phyloP scores from a whole-genome alignment of 306 rosid genomes.

The Lupinus albus region DNA sequence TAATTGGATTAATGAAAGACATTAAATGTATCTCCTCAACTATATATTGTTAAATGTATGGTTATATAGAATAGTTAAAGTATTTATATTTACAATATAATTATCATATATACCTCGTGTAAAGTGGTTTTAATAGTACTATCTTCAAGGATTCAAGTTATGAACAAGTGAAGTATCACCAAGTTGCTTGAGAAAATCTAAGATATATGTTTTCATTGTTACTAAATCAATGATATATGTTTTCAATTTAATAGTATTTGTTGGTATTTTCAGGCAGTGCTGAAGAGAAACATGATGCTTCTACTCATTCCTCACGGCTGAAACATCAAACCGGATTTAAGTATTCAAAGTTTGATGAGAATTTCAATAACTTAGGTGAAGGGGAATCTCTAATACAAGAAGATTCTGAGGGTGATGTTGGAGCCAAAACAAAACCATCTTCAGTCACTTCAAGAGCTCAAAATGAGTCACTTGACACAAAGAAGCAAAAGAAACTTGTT shows the following conservation, averaged over 20 bases:
- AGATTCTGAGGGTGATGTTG: conserved; percentile 16
- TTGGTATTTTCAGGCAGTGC: conserved; percentile 38
- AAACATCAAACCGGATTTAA: conserved; percentile 42
- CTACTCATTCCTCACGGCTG: conserved; percentile 23
- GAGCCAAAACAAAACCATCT: conserved; percentile 18
- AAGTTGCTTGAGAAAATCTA: not conserved
- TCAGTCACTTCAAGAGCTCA: conserved; percentile 18
- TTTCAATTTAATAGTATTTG: not conserved
- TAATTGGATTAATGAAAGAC: conserved; percentile 1
- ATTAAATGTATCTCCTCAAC: not conserved
- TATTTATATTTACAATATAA: not conserved
- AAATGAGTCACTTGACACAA: conserved; percentile 20
- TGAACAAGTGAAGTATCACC: not conserved
- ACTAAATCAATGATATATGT: too few relatives aligned
- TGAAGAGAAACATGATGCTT: conserved; percentile 21
- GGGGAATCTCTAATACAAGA: conserved; percentile 8
- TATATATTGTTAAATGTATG: not conserved
- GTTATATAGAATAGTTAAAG: not conserved
- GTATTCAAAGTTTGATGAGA: conserved; percentile 22
- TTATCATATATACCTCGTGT: not conserved
- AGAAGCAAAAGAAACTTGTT: conserved; percentile 12
- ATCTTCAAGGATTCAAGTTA: conserved; percentile 6
- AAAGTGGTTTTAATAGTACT: not conserved
- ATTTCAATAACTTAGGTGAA: not conserved
- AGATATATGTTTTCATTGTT: not conserved